Conservation (phyloP, 2,329 filamentous ascomycete species). For the Fusarium sp. region DNA sequence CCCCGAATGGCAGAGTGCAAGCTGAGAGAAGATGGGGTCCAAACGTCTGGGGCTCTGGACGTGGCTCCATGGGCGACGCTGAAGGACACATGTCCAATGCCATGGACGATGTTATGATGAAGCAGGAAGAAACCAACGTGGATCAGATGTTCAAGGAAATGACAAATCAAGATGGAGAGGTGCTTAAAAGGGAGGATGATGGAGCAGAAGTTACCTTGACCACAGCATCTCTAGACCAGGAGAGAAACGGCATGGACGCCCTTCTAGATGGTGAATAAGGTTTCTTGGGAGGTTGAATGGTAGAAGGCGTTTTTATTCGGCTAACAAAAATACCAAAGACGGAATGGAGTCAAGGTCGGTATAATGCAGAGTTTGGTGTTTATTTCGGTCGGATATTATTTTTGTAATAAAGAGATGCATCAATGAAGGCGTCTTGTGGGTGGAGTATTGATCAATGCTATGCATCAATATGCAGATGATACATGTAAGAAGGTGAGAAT, state of each 20-base stretch:
- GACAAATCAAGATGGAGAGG: constrained; percentile 62
- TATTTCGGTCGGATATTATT: constrained; percentile 1
- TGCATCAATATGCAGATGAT: not conserved
- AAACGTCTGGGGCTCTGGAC: constrained; percentile 55
- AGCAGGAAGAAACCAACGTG: constrained; percentile 57
- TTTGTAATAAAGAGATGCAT: constrained; percentile 21
- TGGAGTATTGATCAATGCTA: constrained; percentile 2
- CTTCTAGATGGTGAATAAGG: constrained; percentile 55
- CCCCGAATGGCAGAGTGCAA: constrained; percentile 59
- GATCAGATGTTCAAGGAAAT: constrained; percentile 66
- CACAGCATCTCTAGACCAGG: constrained; percentile 55
- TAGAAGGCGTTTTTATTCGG: constrained; percentile 39
- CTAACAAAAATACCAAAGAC: constrained; percentile 35
- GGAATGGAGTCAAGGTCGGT: constrained; percentile 35
- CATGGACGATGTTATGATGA: constrained; percentile 46
- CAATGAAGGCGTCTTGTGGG: constrained; percentile 13
- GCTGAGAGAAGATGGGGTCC: constrained; percentile 62
- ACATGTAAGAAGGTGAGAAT: not conserved
- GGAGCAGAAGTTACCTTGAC: constrained; percentile 49
- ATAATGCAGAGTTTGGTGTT: constrained; percentile 14
- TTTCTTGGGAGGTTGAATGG: constrained; percentile 8
- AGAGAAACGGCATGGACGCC: constrained; percentile 58
- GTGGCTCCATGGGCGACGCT: constrained; percentile 44
- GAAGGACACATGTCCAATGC: constrained; percentile 42
- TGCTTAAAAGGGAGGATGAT: constrained; percentile 50